A percentile compares a stretch with the other conserved stretches of the same genome.
These are phyloP conservation scores for Aurantiochytrium sp. DNA, from an alignment of 108 stramenopile species.

Conservation along the genomic window DNA sequence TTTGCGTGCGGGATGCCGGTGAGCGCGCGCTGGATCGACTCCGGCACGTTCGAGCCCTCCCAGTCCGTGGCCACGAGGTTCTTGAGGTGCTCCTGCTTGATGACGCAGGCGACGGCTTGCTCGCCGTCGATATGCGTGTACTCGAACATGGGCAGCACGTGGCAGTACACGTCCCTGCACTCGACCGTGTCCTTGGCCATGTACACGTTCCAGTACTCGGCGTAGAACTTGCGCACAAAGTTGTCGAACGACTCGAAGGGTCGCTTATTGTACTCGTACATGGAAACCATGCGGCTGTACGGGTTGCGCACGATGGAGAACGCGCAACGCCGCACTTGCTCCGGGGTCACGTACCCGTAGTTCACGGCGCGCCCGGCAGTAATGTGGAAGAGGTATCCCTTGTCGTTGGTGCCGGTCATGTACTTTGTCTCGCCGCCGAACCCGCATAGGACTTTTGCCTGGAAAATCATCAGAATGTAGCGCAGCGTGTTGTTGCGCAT, in stretches of 20 bases:
- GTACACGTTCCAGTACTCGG: not conserved
- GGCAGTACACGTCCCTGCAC: conserved; percentile 64
- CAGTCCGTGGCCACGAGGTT: conserved; percentile 25
- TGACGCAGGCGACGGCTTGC: conserved; percentile 53
- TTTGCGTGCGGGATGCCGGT: conserved; percentile 16
- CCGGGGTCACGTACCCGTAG: conserved; percentile 56
- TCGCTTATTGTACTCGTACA: conserved; percentile 62
- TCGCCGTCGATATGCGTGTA: conserved; percentile 58
- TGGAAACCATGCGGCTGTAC: conserved; percentile 63
- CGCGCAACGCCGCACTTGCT: conserved; percentile 52
- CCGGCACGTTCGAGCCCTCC: conserved; percentile 24
- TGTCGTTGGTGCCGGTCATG: conserved; percentile 60
- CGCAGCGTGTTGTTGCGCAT: conserved; percentile 49
- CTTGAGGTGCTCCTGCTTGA: conserved; percentile 61
- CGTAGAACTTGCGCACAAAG: conserved; percentile 50
- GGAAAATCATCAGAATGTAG: conserved; percentile 55
- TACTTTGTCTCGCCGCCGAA: conserved; percentile 51
- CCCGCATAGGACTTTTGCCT: conserved; percentile 52
- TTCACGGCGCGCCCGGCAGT: conserved; percentile 55
- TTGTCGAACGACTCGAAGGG: conserved; percentile 48
- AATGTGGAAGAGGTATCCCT: conserved; percentile 64
- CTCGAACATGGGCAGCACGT: conserved; percentile 59
- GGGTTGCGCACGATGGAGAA: conserved; percentile 66
- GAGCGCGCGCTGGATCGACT: not conserved
- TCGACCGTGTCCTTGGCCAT: conserved; percentile 30